Evolutionary conservation across 1,284 basidiomycete species (phyloP).

Genomic region (Ustilago esculenta): DNA sequence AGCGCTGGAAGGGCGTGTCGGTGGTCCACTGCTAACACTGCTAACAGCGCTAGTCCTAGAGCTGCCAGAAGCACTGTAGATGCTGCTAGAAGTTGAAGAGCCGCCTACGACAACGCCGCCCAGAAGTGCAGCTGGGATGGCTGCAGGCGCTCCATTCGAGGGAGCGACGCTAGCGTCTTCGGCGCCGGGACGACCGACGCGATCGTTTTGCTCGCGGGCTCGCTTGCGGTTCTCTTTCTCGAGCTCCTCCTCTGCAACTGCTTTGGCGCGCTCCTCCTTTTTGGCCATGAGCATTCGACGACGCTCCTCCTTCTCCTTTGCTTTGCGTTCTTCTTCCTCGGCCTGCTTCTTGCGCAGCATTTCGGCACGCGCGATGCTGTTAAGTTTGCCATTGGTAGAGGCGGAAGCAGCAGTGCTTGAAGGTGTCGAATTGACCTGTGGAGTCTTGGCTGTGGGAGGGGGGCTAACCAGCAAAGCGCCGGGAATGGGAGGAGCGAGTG

Average conservation of each 20-base stretch:
- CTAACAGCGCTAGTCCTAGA: slow-evolving; percentile 38
- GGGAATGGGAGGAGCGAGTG: slow-evolving; percentile 19
- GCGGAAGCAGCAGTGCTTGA: slow-evolving; percentile 16
- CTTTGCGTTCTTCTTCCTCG: slow-evolving; percentile 51
- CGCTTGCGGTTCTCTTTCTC: slow-evolving; percentile 46
- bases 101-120: slow-evolving; percentile 24
- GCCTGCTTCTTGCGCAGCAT: slow-evolving; percentile 49
- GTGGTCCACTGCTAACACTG: slow-evolving; percentile 35
- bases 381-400: slow-evolving; percentile 36
- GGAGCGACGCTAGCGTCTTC: slow-evolving; percentile 35
- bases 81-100: slow-evolving; percentile 19
- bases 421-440: slow-evolving; percentile 29
- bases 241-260: slow-evolving; percentile 38
- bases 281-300: slow-evolving; percentile 43
- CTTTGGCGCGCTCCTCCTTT: slow-evolving; percentile 44
- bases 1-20: slow-evolving; percentile 33
- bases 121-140: slow-evolving; percentile 36
- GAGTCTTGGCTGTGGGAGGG: slow-evolving; percentile 14
- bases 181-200: slow-evolving; percentile 15
- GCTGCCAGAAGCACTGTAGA: slow-evolving; percentile 11
- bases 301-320: slow-evolving; percentile 51
- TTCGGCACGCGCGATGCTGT: slow-evolving; percentile 48
- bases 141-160: slow-evolving; percentile 26
- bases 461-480: slow-evolving; percentile 40
- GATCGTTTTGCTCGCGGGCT: slow-evolving; percentile 39